Evolutionary conservation across 2,329 filamentous ascomycete species (phyloP), one percentile per base, ranked within the genome.

Genomic region (Pyrenophora teres): DNA sequence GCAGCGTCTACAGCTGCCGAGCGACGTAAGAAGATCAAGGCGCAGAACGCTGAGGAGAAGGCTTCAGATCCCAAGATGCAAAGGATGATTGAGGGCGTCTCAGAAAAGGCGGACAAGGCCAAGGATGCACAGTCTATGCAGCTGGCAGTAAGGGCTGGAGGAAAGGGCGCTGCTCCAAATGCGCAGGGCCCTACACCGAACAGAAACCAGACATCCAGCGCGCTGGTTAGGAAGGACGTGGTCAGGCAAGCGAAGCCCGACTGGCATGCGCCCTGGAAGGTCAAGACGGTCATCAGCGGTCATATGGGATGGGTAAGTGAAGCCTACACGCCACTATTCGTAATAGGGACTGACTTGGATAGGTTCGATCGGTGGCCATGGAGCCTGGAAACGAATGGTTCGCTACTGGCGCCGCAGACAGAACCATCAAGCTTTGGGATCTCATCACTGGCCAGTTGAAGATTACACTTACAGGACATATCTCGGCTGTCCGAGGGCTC

Each of bases 351-450:
- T 50, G 38, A 50, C 46, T 16, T 3, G 37, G 94, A 21, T 99
- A 94, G 94, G 94, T 99, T 57, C 62, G 68, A 16, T 66, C 62
- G 23, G 44, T 72, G 65, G 90, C 93, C 1, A 90, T 97, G 41
- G 95, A 99, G 75, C 95, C 95, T 1, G 90, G 90, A 67, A 99
- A 99, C 75, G 85, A 96, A 74, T 99, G 92, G 91, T 99, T 99
- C 73, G 94, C 92, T 16, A 95, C 90, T 64, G 94, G 94, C 56
- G 92, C 93, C 6, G 95, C 93, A 48, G 94, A 99, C 73, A 83
- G 95, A 10, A 60, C 57, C 3, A 97, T 99, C 77, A 99, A 99
- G 79, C 95, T 99, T 58, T 99, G 93, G 93, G 93, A 99, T 76
- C 76, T 99, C 57, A 94, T 92, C 15, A 90, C 89, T 1, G 94